A percentile compares a stretch with the other conserved stretches of the same genome.
phyloP scores from a whole-genome alignment of 2,329 filamentous ascomycete genomes.

The Beauveria varroae region DNA sequence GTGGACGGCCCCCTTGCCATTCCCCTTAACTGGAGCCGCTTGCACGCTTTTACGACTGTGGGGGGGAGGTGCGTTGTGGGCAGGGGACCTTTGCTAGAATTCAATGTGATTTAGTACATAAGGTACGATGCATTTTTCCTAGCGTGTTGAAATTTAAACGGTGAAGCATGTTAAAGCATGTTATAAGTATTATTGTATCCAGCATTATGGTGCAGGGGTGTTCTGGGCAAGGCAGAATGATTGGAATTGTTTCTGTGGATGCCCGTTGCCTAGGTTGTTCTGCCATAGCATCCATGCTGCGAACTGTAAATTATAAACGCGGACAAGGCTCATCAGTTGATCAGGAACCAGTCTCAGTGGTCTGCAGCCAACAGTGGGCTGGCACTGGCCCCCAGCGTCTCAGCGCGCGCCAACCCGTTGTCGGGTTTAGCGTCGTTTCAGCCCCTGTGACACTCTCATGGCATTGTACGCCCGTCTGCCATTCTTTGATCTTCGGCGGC shows the following conservation, averaged over 20 bases:
- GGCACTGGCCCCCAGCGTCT: not conserved
- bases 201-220: not conserved
- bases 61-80: not conserved
- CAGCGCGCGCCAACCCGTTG: conserved; percentile 2
- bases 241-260: not conserved
- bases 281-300: not conserved
- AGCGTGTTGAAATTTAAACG: too few relatives aligned
- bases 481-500: not conserved
- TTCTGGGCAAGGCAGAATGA: not conserved
- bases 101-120: too few relatives aligned
- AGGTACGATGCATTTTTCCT: too few relatives aligned
- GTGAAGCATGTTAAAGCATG: not conserved
- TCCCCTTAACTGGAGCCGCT: conserved; percentile 7
- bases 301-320: not conserved
- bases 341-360: not conserved
- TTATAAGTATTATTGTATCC: not conserved
- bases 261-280: not conserved
- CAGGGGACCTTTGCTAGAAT: not conserved
- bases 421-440: conserved; percentile 6
- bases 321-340: not conserved
- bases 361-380: not conserved
- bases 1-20: conserved; percentile 10
- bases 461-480: not conserved
- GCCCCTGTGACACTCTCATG: not conserved
- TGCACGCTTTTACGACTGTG: not conserved